Conservation (phyloP, 2,329 filamentous ascomycete species). For the Coleophoma crateriformis region DNA sequence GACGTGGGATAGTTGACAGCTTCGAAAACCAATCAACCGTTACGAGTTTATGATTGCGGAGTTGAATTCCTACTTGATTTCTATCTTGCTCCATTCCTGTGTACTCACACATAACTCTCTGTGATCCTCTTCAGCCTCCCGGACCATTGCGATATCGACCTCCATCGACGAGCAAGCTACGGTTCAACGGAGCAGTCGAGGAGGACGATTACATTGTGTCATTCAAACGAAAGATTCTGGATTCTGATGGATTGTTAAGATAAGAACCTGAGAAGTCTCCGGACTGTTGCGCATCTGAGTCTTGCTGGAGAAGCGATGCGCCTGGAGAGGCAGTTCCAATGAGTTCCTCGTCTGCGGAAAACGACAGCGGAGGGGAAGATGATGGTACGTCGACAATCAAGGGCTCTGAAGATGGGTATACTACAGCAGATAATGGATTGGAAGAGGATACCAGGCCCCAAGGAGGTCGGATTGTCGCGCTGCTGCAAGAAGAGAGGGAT, state of each 20-base stretch:
- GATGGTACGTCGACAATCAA: constrained; percentile 39
- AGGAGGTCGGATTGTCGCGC: constrained; percentile 17
- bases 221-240: not conserved
- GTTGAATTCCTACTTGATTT: not conserved
- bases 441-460: constrained; percentile 18
- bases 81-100: not conserved
- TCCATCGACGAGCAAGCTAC: not conserved
- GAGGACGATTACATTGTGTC: no score
- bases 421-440: constrained; percentile 39
- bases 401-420: constrained; percentile 26
- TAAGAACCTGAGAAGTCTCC: constrained; percentile 12
- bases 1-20: no score
- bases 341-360: constrained; percentile 63
- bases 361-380: constrained; percentile 53
- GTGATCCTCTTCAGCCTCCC: not conserved
- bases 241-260: constrained; percentile 15
- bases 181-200: no score
- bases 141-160: not conserved
- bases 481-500: constrained; percentile 22
- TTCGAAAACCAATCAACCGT: no score
- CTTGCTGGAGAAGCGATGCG: constrained; percentile 18
- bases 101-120: not conserved
- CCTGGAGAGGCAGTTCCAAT: constrained; percentile 42
- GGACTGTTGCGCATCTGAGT: constrained; percentile 21
- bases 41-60: not conserved